A percentile compares a stretch with the other conserved stretches of the same genome.
Evolutionary conservation across 306 rosid species (phyloP).

Genomic region (Sicyos baderoa): DNA sequence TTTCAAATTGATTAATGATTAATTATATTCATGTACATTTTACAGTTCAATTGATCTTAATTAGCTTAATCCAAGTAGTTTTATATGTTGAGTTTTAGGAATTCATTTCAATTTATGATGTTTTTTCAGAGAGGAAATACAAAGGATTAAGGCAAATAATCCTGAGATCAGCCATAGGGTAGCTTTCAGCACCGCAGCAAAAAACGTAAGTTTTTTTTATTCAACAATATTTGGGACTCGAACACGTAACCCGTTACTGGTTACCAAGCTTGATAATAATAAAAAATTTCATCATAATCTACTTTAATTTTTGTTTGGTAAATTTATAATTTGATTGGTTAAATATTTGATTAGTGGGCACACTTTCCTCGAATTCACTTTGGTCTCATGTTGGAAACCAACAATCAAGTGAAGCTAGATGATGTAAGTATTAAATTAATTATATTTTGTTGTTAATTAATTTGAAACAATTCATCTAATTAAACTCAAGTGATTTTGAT

Average conservation of each 20-base stretch:
- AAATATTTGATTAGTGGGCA: constrained; percentile 60
- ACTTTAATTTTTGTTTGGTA: background rate
- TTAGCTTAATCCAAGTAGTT: background rate
- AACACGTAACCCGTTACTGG: too few relatives aligned
- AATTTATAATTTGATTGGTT: background rate
- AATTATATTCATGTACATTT: background rate
- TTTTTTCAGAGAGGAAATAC: constrained; percentile 77
- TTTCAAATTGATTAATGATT: too few relatives aligned
- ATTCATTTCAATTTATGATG: background rate
- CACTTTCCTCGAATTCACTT: constrained; percentile 97
- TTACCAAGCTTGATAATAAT: background rate
- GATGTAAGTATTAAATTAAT: constrained; percentile 42
- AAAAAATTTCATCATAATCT: background rate
- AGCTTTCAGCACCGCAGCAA: constrained; percentile 97
- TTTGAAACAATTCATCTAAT: background rate
- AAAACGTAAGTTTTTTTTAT: constrained; percentile 42
- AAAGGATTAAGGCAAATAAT: constrained; percentile 93
- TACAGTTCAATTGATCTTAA: background rate
- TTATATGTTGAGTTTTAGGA: background rate
- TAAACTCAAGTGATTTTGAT: background rate
- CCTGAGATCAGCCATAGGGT: constrained; percentile 96
- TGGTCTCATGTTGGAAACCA: constrained; percentile 84
- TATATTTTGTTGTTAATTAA: background rate
- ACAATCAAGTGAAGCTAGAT: constrained; percentile 70
- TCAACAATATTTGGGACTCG: too few relatives aligned